Conservation (phyloP, 2,329 filamentous ascomycete genomes). For the Monilinia laxa region DNA sequence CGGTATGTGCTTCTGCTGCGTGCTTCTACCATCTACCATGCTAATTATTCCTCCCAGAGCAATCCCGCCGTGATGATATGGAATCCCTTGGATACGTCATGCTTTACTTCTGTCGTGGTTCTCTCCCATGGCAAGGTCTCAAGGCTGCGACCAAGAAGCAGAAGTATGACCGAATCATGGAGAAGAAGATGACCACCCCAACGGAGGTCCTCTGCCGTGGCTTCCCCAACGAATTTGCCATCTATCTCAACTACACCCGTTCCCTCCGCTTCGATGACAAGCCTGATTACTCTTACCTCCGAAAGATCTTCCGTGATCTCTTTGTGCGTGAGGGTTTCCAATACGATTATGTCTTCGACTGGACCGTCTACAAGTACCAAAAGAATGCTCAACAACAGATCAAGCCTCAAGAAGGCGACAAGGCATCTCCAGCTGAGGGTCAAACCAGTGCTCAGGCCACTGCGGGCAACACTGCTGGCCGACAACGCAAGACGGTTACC, state of each 20-base stretch:
- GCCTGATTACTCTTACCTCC: conserved; percentile 98
- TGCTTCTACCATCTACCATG: conserved; percentile 36
- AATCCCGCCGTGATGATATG: conserved; percentile 99
- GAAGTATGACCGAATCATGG: conserved; percentile 99
- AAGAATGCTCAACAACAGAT: conserved; percentile 69
- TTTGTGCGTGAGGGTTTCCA: conserved; percentile 99
- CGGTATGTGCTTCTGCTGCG: conserved; percentile 52
- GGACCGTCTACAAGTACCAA: conserved; percentile 99
- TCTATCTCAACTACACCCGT: conserved; percentile 98
- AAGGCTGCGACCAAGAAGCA: conserved; percentile 99
- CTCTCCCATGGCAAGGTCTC: conserved; percentile 96
- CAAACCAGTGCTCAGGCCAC: conserved; percentile 87
- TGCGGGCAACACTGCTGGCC: conserved; percentile 63
- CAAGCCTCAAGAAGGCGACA: conserved; percentile 59
- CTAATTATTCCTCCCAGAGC: conserved; percentile 56
- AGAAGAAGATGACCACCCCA: conserved; percentile 99
- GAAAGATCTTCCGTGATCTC: conserved; percentile 99
- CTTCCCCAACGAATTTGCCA: conserved; percentile 99
- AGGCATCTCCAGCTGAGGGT: conserved; percentile 6
- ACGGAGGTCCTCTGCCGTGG: conserved; percentile 98
- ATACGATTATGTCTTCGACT: conserved; percentile 99
- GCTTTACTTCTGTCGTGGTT: conserved; percentile 99
- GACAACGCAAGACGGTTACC: conserved; percentile 70
- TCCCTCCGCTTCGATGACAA: conserved; percentile 99
- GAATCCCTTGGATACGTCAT: conserved; percentile 98